These are phyloP conservation scores for Cyclotella sp. DNA, from an alignment of 108 stramenopile species.

Conservation along the genomic window DNA sequence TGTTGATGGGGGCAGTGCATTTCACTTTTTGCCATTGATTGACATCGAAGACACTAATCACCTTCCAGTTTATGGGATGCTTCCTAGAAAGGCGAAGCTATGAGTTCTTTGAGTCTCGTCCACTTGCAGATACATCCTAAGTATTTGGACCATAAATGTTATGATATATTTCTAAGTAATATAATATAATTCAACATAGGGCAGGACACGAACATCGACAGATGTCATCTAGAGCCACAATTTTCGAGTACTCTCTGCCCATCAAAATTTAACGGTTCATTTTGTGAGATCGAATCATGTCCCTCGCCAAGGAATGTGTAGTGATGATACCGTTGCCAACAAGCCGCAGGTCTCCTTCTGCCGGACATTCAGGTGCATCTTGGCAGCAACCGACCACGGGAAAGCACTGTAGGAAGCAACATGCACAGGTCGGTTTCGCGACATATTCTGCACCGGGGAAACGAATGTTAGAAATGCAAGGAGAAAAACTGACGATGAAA, in stretches of 20 bases:
- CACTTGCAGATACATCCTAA: no score
- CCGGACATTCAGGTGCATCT: not conserved
- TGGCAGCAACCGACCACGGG: not conserved
- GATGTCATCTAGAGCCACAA: no score
- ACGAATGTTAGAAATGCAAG: not conserved
- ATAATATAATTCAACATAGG: no score
- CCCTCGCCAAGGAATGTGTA: constrained; percentile 3
- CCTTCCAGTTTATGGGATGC: constrained; percentile 70
- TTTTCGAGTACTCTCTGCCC: not conserved
- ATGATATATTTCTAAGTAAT: no score
- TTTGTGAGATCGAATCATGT: constrained; percentile 14
- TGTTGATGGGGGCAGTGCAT: constrained; percentile 79
- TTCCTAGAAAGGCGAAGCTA: constrained; percentile 70
- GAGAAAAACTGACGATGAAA: not conserved
- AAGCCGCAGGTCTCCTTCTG: not conserved
- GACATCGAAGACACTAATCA: constrained; percentile 74
- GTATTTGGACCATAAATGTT: no score
- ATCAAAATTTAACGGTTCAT: not conserved
- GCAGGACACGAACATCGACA: no score
- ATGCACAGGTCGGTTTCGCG: constrained; percentile 3
- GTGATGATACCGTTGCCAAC: not conserved
- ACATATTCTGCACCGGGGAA: constrained; percentile 1
- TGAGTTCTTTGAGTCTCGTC: constrained; percentile 30
- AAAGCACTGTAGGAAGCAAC: constrained; percentile 9
- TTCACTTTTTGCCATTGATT: constrained; percentile 69